These are phyloP conservation scores for Inga leiocalycina DNA, from an alignment of 306 rosid genomes.

Conservation along the genomic window DNA sequence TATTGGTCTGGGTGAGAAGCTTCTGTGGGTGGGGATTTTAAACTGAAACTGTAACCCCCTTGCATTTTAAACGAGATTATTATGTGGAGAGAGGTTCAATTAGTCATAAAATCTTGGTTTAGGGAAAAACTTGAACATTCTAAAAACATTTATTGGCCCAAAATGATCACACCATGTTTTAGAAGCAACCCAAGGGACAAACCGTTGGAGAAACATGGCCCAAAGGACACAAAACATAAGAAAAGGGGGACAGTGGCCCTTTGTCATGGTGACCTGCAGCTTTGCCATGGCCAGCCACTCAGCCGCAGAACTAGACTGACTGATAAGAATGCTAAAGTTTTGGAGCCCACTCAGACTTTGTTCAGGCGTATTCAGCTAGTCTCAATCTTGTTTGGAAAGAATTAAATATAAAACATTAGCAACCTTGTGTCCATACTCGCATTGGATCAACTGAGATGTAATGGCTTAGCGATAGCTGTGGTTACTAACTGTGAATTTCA, in stretches of 20 bases:
- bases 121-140: neutral
- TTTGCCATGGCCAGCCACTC: neutral
- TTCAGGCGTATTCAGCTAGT: too few relatives aligned
- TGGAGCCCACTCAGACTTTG: neutral
- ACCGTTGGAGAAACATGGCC: neutral
- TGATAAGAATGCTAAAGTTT: neutral
- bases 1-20: neutral
- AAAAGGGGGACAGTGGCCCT: neutral
- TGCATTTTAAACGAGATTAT: neutral
- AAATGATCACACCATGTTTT: neutral
- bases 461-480: neutral
- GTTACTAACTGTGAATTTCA: neutral
- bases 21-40: neutral
- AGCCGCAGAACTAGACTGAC: neutral
- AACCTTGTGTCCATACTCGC: too few relatives aligned
- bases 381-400: neutral
- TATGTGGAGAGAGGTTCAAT: neutral
- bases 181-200: neutral
- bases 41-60: neutral
- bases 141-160: neutral
- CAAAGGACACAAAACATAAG: neutral
- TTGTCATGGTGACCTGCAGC: neutral
- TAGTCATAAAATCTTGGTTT: neutral
- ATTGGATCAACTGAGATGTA: neutral
- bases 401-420: neutral